Conservation (phyloP, 2,329 filamentous ascomycete species). For the Neopestalotiopsis rosae region DNA sequence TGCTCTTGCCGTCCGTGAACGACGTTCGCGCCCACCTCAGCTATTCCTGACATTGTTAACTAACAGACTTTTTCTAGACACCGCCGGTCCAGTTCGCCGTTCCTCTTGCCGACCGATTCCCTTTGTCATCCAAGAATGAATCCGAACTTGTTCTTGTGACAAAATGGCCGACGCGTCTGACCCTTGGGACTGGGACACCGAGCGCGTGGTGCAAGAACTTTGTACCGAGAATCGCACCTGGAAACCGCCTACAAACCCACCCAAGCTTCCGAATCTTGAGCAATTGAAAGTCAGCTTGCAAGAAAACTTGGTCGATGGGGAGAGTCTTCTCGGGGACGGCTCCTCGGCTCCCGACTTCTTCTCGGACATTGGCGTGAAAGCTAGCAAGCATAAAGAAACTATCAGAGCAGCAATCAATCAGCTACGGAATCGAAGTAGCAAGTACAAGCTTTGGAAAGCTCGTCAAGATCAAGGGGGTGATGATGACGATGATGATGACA, state of each 20-base stretch:
- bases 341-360: conserved; percentile 59
- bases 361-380: conserved; percentile 59
- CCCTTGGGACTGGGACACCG: conserved; percentile 76
- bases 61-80: neutral
- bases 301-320: conserved; percentile 70
- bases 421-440: conserved; percentile 57
- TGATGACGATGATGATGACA: conserved; percentile 13
- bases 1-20: no score
- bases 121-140: neutral
- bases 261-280: conserved; percentile 55
- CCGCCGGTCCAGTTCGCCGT: neutral
- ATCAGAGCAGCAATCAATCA: conserved; percentile 63
- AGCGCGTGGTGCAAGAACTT: conserved; percentile 70
- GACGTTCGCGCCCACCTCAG: no score
- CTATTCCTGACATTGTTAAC: neutral
- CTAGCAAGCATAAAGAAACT: conserved; percentile 61
- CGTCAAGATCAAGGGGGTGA: conserved; percentile 23
- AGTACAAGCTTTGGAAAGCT: conserved; percentile 45
- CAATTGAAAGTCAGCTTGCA: conserved; percentile 60
- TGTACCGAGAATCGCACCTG: conserved; percentile 60
- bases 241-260: conserved; percentile 39
- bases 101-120: neutral
- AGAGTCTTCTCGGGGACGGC: conserved; percentile 61
- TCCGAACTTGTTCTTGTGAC: neutral
- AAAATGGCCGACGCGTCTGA: conserved; percentile 50